Base-by-base conservation (phyloP, 257 asterid species). In the Fraxinus cuspidata region DNA sequence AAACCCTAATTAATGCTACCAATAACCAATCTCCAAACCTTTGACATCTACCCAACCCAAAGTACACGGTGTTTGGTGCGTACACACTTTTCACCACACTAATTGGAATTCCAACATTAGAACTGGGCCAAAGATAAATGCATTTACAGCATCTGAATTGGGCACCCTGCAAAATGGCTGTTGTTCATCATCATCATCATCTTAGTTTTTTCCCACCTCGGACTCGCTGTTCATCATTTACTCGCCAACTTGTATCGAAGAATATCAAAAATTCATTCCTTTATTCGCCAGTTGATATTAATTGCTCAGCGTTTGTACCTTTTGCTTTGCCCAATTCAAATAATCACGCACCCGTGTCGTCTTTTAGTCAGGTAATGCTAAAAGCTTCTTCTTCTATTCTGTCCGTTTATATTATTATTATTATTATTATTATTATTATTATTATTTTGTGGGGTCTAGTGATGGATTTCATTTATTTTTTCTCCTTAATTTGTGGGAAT, bases 1-100 rank as follows among this genome's bases (percentile, higher is more conserved):
- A 2, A 63, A 27, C 69, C 69, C 69, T 27, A 63, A 63, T 63
- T 63, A 63, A 63, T 63, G 69, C 69, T 25, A 63, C 34, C 69
- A 9, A 60, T 47, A 19, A 3, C 13, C 19, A 18, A 19, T 5
- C n/a, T 23, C 60, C 21, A 51, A 6, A 18, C 60, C 0, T 5
- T 18, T 15, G 19, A 19, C 23, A 18, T 51, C 23, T 18, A 51
- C 25, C 63, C 0, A 40, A 40, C 13, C 63, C 2, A 19, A 19
- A 1, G 7, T 19, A n/a, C 27, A 53, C 27, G 11, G 13, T 9
- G 34, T 25, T 63, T 63, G 69, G 69, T 11, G 11, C 0, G 31
- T 3, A 1, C 28, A 58, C 29, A 21, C 11, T 63, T 23, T 63
- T 63, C 8, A 11, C 69, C 69, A 58, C 69, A 63, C 27, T 63